These are phyloP conservation scores for Zygosaccharomyces pseudobailii DNA, from an alignment of 1,139 yeast species.

Conservation along the genomic window DNA sequence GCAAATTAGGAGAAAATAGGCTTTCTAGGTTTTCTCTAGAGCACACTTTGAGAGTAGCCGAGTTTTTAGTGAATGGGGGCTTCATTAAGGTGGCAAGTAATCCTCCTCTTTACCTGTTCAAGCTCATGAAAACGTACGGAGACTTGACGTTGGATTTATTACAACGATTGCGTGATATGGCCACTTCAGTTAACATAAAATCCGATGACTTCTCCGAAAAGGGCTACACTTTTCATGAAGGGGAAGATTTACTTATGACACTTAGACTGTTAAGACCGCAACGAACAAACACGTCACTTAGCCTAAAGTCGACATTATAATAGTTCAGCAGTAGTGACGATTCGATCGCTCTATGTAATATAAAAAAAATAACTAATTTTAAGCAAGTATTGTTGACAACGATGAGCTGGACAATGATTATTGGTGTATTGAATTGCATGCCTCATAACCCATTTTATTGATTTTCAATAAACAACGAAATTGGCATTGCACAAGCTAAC, in stretches of 20 bases:
- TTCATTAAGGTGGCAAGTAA: constrained; percentile 7
- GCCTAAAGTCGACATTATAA: not conserved
- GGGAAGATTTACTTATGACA: constrained; percentile 6
- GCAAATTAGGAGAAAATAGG: constrained; percentile 8
- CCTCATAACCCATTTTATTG: no score
- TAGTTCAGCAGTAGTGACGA: no score
- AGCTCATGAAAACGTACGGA: constrained; percentile 9
- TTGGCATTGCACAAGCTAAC: no score
- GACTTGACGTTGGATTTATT: constrained; percentile 9
- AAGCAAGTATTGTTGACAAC: no score
- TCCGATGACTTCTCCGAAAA: constrained; percentile 7
- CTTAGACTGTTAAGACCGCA: constrained; percentile 2
- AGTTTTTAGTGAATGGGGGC: constrained; percentile 9
- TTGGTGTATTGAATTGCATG: no score
- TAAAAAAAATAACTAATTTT: no score
- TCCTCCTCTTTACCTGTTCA: constrained; percentile 10
- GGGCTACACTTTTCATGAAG: constrained; percentile 7
- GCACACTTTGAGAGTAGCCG: constrained; percentile 7
- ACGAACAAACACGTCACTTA: not conserved
- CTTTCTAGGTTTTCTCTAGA: constrained; percentile 8
- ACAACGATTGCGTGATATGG: constrained; percentile 8
- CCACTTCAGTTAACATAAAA: constrained; percentile 5
- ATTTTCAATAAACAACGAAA: no score
- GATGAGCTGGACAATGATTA: no score
- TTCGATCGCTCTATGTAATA: no score